Percentiles rank a stretch among this genome's conserved stretches.
These are phyloP conservation scores for Cyclotella kingstonii DNA, from an alignment of 108 stramenopile genomes.

Conservation along the genomic window DNA sequence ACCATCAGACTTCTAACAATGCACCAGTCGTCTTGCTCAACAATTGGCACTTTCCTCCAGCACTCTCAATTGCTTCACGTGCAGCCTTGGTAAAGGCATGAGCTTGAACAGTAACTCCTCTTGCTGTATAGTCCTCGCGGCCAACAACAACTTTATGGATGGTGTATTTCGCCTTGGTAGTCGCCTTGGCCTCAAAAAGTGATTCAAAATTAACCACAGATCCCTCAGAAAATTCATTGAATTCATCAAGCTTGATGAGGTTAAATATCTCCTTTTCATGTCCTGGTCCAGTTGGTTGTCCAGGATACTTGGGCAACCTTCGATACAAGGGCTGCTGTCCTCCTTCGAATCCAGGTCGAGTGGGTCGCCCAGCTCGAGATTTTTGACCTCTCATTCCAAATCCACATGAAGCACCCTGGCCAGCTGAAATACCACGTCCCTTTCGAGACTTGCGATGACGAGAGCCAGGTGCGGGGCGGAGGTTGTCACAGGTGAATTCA, in stretches of 20 bases:
- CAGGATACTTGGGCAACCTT: conserved; percentile 91
- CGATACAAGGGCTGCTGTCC: conserved; percentile 95
- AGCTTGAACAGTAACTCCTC: conserved; percentile 93
- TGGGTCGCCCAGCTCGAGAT: conserved; percentile 80
- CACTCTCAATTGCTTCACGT: conserved; percentile 87
- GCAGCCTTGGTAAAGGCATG: conserved; percentile 94
- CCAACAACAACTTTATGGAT: conserved; percentile 92
- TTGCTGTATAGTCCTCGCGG: conserved; percentile 72
- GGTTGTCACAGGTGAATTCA: conserved; percentile 74
- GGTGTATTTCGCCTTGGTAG: conserved; percentile 84
- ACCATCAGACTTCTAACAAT: conserved; percentile 60
- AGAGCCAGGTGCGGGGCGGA: conserved; percentile 84
- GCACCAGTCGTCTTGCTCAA: conserved; percentile 87
- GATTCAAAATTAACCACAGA: conserved; percentile 77
- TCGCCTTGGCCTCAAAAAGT: conserved; percentile 60
- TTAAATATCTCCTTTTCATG: conserved; percentile 90
- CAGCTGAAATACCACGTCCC: conserved; percentile 96
- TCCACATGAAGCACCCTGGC: conserved; percentile 96
- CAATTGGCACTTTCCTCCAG: conserved; percentile 91
- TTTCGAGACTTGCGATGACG: conserved; percentile 80
- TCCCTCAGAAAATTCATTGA: conserved; percentile 76
- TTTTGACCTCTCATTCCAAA: conserved; percentile 99
- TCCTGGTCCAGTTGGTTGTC: conserved; percentile 91
- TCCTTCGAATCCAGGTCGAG: conserved; percentile 95
- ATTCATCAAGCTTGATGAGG: conserved; percentile 86